Base-by-base conservation (phyloP, 768 basidiomycete genomes). In the Amanita pallidorosea region DNA sequence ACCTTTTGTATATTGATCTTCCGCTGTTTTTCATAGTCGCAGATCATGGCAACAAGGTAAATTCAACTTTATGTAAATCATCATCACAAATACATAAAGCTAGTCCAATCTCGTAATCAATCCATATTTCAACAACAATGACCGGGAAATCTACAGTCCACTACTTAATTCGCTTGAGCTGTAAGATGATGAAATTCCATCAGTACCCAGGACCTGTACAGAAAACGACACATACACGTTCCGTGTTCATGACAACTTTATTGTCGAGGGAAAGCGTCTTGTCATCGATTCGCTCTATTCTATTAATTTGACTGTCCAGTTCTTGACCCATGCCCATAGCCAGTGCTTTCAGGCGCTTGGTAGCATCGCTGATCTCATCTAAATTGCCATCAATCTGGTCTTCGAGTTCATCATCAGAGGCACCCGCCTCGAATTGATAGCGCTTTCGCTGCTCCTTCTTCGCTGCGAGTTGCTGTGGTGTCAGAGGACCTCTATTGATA, bases 381-480 rank as follows among this genome's bases (percentile, higher is more conserved):
- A 99, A 69, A 64, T 98, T 97, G 56, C 77, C 80, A 59, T 97
- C 95, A 34, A 99, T 60, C 67, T 98, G 93, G 58, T 97, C 86
- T 69, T 99, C 95, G 1, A 95, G 57, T 66, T 94, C 92, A 58
- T 98, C 93, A 60, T 99, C 95, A 5, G 86, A 89, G 2, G 76
- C 89, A 34, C 80, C 86, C 23, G 81, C 81, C 57, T 99, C 95
- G 60, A 97, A 96, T 67, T 97, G 92, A 63, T 80, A 98, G 33
- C 88, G 79, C 59, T 83, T 79, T 57, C 88, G 74, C 58, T 83
- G 83, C 51, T 84, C 87, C 65, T 83, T 81, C 57, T 75, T 70
- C 8, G 68, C 67, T 12, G 72, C 63, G 51, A 75, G 67, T 59
- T 86, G 79, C 45, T 76, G 75, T 18, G 68, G 65, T 2, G 75